Evolutionary conservation across 176 grass and related monocot genomes (phyloP).

Genomic region (sorghum (Sorghum bicolor)): DNA sequence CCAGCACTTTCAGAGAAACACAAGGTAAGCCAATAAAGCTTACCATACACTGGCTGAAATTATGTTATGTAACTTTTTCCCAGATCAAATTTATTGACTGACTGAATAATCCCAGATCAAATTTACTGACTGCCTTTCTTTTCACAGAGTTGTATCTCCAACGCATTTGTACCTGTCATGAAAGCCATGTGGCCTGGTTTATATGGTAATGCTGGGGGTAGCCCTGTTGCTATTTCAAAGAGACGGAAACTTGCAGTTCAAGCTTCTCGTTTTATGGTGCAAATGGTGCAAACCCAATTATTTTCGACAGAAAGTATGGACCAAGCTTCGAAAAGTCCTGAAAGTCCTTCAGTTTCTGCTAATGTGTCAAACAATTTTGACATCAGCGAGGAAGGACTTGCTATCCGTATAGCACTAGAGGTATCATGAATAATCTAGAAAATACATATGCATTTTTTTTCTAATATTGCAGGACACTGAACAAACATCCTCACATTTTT

Average conservation of each 20-base stretch:
- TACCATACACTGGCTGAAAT: neutral
- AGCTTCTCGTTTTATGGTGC: constrained; percentile 84
- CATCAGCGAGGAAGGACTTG: constrained; percentile 67
- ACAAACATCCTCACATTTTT: neutral
- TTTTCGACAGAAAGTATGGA: constrained; percentile 46
- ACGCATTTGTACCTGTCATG: constrained; percentile 73
- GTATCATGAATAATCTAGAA: constrained; percentile 30
- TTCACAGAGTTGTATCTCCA: constrained; percentile 60
- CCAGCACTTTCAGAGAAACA: constrained; percentile 64
- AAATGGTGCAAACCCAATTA: constrained; percentile 81
- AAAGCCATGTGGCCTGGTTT: constrained; percentile 79
- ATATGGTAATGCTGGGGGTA: constrained; percentile 70
- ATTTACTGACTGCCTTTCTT: constrained; percentile 21
- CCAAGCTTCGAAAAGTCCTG: constrained; percentile 40
- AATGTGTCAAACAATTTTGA: constrained; percentile 45
- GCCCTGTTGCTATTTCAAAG: constrained; percentile 55
- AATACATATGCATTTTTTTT: neutral
- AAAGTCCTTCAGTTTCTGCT: constrained; percentile 34
- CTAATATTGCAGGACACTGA: neutral
- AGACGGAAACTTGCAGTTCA: constrained; percentile 57
- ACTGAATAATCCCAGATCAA: neutral
- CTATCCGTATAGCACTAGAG: constrained; percentile 80
- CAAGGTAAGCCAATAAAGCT: constrained; percentile 61
- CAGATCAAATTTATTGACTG: constrained; percentile 20
- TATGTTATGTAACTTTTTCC: neutral